Evolutionary conservation across 2,329 filamentous ascomycete species (phyloP).

Genomic region (Aureobasidium sp.): DNA sequence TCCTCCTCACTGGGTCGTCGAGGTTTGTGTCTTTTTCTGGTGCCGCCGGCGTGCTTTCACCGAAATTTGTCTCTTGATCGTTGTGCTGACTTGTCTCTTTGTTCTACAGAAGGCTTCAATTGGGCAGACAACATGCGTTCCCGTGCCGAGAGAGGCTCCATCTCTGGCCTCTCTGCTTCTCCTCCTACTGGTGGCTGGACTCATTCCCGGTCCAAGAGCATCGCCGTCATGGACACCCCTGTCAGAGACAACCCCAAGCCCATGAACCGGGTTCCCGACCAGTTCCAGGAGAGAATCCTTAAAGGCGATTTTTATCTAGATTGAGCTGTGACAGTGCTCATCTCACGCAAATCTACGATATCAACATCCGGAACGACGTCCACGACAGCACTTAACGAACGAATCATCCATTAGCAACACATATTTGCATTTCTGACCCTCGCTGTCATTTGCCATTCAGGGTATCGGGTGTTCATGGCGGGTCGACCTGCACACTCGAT

Average conservation of each 20-base stretch:
- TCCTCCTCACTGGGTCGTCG: constrained; percentile 30
- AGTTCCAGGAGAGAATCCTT: constrained; percentile 92
- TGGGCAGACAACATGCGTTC: constrained; percentile 94
- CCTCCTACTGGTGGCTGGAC: constrained; percentile 23
- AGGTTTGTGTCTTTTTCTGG: constrained; percentile 25
- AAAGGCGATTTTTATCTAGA: constrained; percentile 99
- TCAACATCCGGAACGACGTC: not conserved
- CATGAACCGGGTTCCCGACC: constrained; percentile 55
- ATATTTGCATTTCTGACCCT: not conserved
- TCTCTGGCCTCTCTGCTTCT: constrained; percentile 34
- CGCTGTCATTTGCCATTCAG: not conserved
- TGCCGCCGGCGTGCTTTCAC: constrained; percentile 55
- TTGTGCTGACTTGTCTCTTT: constrained; percentile 40
- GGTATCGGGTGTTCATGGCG: not conserved
- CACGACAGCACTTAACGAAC: constrained; percentile 1
- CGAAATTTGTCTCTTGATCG: constrained; percentile 32
- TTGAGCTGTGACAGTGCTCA: constrained; percentile 29
- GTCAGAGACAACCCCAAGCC: constrained; percentile 51
- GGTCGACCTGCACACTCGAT: not conserved
- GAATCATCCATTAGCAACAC: not conserved
- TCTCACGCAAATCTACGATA: not conserved
- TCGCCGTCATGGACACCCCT: constrained; percentile 50
- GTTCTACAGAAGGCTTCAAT: constrained; percentile 80
- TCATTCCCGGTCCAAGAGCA: constrained; percentile 63
- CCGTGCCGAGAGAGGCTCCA: constrained; percentile 71